These are phyloP conservation scores for Furcasterigmium sp. DNA, from an alignment of 2,329 filamentous ascomycete genomes.

Conservation along the genomic window DNA sequence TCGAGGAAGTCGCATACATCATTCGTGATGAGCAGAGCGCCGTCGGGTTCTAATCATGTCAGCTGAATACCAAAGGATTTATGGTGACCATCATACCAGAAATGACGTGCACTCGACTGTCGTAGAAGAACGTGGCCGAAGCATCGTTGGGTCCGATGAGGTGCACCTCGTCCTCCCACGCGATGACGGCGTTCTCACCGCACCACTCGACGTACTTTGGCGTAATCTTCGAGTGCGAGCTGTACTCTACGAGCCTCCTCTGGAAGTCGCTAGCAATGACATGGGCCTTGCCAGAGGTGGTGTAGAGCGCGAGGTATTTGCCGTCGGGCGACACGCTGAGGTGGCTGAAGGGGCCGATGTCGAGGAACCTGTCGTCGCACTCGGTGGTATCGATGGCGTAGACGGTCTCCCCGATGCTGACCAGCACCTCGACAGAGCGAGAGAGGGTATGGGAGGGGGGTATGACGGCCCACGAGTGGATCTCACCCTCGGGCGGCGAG, in stretches of 20 bases:
- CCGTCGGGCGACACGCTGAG: conserved; percentile 89
- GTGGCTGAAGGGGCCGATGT: conserved; percentile 88
- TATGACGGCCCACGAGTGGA: conserved; percentile 86
- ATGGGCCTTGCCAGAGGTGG: conserved; percentile 77
- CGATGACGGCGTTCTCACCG: conserved; percentile 88
- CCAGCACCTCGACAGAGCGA: conserved; percentile 83
- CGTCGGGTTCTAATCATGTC: conserved; percentile 59
- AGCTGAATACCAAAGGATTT: conserved; percentile 7
- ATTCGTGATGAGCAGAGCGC: conserved; percentile 84
- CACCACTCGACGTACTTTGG: conserved; percentile 94
- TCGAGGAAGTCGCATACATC: conserved; percentile 98
- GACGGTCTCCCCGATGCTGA: conserved; percentile 80
- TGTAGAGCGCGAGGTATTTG: conserved; percentile 82
- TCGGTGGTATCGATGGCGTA: conserved; percentile 84
- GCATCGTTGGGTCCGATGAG: conserved; percentile 81
- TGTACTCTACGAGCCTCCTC: conserved; percentile 84
- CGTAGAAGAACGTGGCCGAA: conserved; percentile 77
- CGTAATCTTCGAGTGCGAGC: conserved; percentile 77
- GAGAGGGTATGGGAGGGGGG: conserved; percentile 85
- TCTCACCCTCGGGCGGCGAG: conserved; percentile 66
- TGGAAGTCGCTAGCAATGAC: conserved; percentile 96
- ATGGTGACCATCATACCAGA: conserved; percentile 52
- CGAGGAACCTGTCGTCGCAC: conserved; percentile 83
- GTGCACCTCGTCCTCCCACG: conserved; percentile 97
- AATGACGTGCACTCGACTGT: conserved; percentile 82